Percentiles rank a stretch among this genome's conserved stretches.
Conservation (phyloP, 257 asterid genomes). For the Nicotiana undulata region DNA sequence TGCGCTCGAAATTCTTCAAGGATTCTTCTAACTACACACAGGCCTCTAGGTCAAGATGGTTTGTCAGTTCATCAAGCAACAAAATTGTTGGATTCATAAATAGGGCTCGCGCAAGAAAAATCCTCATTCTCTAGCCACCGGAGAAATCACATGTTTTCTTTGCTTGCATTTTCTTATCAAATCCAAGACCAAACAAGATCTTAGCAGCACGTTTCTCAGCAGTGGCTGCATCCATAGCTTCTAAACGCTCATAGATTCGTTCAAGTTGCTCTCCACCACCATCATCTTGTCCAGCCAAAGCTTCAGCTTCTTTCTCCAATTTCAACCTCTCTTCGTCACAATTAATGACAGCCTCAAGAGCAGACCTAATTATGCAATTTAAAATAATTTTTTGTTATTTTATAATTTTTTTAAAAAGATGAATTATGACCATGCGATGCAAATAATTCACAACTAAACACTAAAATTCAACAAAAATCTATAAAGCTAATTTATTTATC, state of each 20-base stretch:
- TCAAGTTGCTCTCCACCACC: conserved; percentile 96
- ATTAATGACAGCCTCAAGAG: conserved; percentile 14
- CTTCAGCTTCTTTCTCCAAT: conserved; percentile 21
- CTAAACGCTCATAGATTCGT: conserved; percentile 85
- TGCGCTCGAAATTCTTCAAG: conserved; percentile 72
- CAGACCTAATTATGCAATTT: no score
- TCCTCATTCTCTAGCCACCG: conserved; percentile 99
- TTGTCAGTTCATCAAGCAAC: conserved; percentile 94
- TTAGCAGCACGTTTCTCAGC: conserved; percentile 99
- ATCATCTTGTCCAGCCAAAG: conserved; percentile 53
- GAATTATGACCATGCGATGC: no score
- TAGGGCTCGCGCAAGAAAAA: conserved; percentile 92
- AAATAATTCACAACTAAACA: no score
- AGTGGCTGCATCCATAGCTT: conserved; percentile 86
- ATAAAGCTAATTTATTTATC: no score
- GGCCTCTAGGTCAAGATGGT: conserved; percentile 97
- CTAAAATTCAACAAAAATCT: no score
- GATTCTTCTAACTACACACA: conserved; percentile 97
- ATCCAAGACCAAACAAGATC: conserved; percentile 89
- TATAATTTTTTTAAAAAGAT: no score
- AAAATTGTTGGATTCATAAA: conserved; percentile 91
- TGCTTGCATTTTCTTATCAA: conserved; percentile 79
- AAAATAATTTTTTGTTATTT: no score
- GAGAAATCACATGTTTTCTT: conserved; percentile 94
- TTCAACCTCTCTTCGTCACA: conserved; percentile 19